These are phyloP conservation scores for Globisporangium alternatum DNA, from an alignment of 352 stramenopile species.

Conservation along the genomic window DNA sequence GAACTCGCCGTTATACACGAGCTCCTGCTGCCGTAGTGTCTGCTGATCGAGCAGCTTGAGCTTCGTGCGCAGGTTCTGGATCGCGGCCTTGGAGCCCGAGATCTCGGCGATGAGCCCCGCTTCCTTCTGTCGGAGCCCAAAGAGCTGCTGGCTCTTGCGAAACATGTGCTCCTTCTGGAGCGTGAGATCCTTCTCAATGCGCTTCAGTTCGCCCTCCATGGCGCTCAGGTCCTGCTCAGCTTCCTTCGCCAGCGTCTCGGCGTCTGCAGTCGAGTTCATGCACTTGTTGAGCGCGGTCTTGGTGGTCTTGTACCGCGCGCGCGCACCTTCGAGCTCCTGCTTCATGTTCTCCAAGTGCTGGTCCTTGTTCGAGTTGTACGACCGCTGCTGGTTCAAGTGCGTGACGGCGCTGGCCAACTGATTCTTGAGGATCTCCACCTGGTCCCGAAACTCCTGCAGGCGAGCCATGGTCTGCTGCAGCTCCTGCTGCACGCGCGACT, in stretches of 20 bases:
- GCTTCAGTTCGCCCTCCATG: constrained; percentile 62
- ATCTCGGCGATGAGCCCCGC: constrained; percentile 90
- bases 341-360: constrained; percentile 80
- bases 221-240: constrained; percentile 72
- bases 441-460: constrained; percentile 84
- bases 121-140: constrained; percentile 86
- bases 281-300: constrained; percentile 77
- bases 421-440: constrained; percentile 92
- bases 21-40: constrained; percentile 89
- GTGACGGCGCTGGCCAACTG: constrained; percentile 87
- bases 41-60: constrained; percentile 90
- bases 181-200: constrained; percentile 74
- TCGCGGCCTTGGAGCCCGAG: constrained; percentile 82
- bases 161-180: constrained; percentile 93
- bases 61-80: constrained; percentile 89
- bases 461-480: constrained; percentile 49
- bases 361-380: constrained; percentile 70
- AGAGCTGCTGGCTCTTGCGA: constrained; percentile 87
- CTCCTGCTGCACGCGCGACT: constrained; percentile 71
- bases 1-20: constrained; percentile 96
- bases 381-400: constrained; percentile 76
- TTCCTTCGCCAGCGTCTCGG: constrained; percentile 80
- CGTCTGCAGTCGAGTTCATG: constrained; percentile 70
- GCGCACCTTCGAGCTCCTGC: constrained; percentile 60
- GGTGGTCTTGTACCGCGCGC: constrained; percentile 74